Percentiles rank a stretch among this genome's conserved stretches.
phyloP scores from a whole-genome alignment of 306 rosid genomes.

The Vachellia pachyceras region DNA sequence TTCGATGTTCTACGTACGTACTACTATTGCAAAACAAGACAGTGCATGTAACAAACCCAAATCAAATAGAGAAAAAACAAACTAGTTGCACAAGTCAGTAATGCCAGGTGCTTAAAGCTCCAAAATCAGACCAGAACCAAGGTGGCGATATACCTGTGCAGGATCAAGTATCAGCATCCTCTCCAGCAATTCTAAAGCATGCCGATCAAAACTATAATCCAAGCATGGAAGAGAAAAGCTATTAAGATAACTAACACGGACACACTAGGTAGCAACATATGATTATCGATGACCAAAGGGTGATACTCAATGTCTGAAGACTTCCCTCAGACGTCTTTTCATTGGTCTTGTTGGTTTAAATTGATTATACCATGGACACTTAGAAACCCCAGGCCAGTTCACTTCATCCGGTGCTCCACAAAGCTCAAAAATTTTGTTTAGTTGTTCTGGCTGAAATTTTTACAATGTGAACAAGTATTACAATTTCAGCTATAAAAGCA shows the following conservation, averaged over 20 bases:
- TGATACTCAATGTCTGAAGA: conserved; percentile 59
- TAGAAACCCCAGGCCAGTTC: conserved; percentile 77
- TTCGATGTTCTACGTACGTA: neutral
- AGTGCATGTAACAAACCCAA: neutral
- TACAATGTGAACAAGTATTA: conserved; percentile 19
- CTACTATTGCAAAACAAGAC: neutral
- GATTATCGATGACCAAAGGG: conserved; percentile 2
- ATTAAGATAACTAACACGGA: conserved; percentile 13
- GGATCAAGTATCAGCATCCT: conserved; percentile 71
- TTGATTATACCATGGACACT: conserved; percentile 60
- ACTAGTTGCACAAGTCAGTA: neutral
- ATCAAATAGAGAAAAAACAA: neutral
- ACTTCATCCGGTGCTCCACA: conserved; percentile 77
- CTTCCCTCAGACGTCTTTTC: conserved; percentile 72
- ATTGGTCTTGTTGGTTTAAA: conserved; percentile 67
- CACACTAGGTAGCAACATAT: neutral
- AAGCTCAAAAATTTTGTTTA: conserved; percentile 72
- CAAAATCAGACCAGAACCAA: neutral
- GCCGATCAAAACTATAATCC: conserved; percentile 57
- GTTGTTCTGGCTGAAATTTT: conserved; percentile 66
- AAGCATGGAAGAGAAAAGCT: conserved; percentile 20
- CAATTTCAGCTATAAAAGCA: conserved; percentile 6
- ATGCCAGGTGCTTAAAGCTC: neutral
- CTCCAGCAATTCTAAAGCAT: conserved; percentile 74
- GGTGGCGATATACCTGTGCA: conserved; percentile 49